Conservation (phyloP, 345 rosid genomes). For the Anacardium occidentale region DNA sequence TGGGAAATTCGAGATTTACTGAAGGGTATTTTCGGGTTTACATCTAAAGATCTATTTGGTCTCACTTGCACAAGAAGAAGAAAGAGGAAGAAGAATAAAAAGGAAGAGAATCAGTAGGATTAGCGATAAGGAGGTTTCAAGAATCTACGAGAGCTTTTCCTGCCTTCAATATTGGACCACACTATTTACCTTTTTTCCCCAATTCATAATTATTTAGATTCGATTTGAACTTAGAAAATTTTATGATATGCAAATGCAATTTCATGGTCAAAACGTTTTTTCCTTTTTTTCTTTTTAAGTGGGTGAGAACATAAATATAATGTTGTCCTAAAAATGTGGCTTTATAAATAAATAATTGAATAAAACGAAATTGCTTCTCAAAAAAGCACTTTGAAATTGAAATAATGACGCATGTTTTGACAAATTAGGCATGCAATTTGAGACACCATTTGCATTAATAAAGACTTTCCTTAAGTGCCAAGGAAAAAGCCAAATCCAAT, state of each 20-base stretch:
- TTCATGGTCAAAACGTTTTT: too few relatives aligned
- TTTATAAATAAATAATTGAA: too few relatives aligned
- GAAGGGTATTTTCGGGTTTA: not conserved
- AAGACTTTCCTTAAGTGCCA: constrained; percentile 15
- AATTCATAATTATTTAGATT: not conserved
- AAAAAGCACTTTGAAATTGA: not conserved
- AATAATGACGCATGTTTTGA: too few relatives aligned
- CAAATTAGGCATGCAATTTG: not conserved
- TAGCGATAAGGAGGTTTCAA: not conserved
- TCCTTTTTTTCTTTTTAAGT: too few relatives aligned
- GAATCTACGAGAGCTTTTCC: not conserved
- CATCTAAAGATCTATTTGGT: not conserved
- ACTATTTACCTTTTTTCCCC: not conserved
- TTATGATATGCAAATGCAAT: too few relatives aligned
- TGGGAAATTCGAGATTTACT: not conserved
- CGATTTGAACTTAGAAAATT: too few relatives aligned
- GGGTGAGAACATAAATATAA: not conserved
- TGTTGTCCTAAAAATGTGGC: not conserved
- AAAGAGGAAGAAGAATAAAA: not conserved
- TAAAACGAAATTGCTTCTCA: too few relatives aligned
- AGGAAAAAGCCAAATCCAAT: constrained; percentile 2
- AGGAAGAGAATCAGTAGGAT: not conserved
- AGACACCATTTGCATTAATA: not conserved
- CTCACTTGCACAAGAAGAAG: not conserved
- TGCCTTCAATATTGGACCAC: constrained; percentile 18